Conservation (phyloP, 495 filamentous ascomycete species). For the Penicillium macrosclerotiorum region DNA sequence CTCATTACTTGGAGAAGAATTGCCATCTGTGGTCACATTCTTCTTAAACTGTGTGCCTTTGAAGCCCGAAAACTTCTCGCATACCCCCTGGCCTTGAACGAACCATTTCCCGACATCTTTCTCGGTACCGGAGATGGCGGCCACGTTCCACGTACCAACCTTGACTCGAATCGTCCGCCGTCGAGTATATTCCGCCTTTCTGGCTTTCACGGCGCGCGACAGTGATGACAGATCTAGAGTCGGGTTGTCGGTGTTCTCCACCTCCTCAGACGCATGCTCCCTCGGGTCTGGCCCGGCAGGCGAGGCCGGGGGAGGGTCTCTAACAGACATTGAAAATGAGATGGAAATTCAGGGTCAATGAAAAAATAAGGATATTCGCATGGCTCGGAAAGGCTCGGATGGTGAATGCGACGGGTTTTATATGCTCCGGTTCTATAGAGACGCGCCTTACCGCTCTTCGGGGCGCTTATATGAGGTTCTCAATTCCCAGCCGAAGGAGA, state of each 20-base stretch:
- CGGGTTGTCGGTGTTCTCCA: slow-evolving; percentile 20
- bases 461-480: slow-evolving; percentile 14
- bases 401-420: slow-evolving; percentile 4
- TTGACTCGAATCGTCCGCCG: slow-evolving; percentile 73
- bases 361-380: not conserved
- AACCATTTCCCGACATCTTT: slow-evolving; percentile 87
- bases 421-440: slow-evolving; percentile 8
- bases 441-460: no score
- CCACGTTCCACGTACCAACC: slow-evolving; percentile 94
- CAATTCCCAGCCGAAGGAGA: slow-evolving; percentile 7
- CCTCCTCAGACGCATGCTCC: slow-evolving; percentile 20
- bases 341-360: not conserved
- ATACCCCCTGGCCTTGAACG: slow-evolving; percentile 67
- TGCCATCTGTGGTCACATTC: slow-evolving; percentile 2
- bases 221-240: slow-evolving; percentile 42
- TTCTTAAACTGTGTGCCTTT: slow-evolving; percentile 35
- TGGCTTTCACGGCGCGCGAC: slow-evolving; percentile 61
- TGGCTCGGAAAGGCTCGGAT: not conserved
- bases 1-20: slow-evolving; percentile 1
- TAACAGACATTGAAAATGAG: slow-evolving; percentile 11
- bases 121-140: slow-evolving; percentile 75
- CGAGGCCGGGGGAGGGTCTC: slow-evolving; percentile 8
- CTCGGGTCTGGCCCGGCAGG: slow-evolving; percentile 11
- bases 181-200: slow-evolving; percentile 74
- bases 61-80: slow-evolving; percentile 55